Evolutionary conservation across 805 yeast genomes (phyloP), one percentile per base, ranked within the genome.

Genomic region (Yamadazyma philogaea): DNA sequence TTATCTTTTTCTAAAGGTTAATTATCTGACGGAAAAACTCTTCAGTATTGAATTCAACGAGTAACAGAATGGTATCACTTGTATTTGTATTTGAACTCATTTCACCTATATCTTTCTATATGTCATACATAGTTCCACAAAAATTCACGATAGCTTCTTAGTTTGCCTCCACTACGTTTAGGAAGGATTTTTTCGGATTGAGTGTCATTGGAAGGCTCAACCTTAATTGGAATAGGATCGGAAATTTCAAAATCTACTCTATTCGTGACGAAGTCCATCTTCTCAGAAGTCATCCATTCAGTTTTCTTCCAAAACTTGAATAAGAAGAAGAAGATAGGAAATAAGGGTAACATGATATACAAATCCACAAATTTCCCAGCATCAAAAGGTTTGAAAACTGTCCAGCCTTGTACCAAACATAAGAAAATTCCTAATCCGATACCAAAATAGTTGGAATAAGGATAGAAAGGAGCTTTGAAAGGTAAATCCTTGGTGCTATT

Each of bases 221-320:
- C 15, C 15, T 22, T 19, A n/a, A 14, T 30, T 34, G 30, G 6
- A 21, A 12, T 15, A 11, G 26, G 30, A 10, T 21, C 17, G 30
- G 12, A 10, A 10, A 17, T 37, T 28, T 44, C 46, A 30, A 39
- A 30, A 14, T 45, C 46, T 17, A 48, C 28, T 42, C 70, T 59
- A 44, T 68, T 76, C 4, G 72, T 60, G 18, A 60, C 71, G 39
- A 73, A 71, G 52, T 73, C 77, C 77, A 73, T 73, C 20, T 71
- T 73, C 39, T 64, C 66, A 17, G 53, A 51, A 41, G 54, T 59
- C 7, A 68, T 61, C 51, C 66, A 70, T 28, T 55, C 52, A 42
- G 69, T 74, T 31, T 52, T 52, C 15, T 53, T 50, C 42, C 60
- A 61, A 27, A 78, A 24, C 42, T 64, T 70, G 41, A 48, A 54